Evolutionary conservation across 768 basidiomycete species (phyloP), one percentile per base, ranked within the genome.

Genomic region (Plicaturopsis crispa): DNA sequence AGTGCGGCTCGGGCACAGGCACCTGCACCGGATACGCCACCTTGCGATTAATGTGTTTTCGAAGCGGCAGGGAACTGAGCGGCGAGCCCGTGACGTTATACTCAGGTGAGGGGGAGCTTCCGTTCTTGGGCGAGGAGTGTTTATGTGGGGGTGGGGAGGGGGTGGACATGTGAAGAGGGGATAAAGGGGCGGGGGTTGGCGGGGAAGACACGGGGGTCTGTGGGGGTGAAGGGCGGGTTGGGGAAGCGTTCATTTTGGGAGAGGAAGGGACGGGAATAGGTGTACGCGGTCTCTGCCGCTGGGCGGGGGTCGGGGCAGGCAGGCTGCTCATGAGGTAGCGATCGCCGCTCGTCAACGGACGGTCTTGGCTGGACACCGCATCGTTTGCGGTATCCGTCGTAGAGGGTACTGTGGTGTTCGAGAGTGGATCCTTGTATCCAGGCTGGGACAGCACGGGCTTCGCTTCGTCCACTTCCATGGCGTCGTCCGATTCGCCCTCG

Each of bases 1-100:
- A 52, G 31, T 48, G 44, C 43, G 35, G 36, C 41, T 53, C 51
- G 24, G 62, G 51, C 34, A 48, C 49, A 17, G 66, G 59, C 41
- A 55, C 60, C 4, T 55, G 52, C 17, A 49, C 36, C 33, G 76
- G 70, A 5, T 62, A 65, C 33, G 69, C 68, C 20, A 78, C 67
- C 50, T 66, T 73, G 31, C 73, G 69, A 22, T 56, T 54, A 4
- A 67, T 52, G 24, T 46, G 50, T 31, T 44, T 52, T 26, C 55
- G 57, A 20, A 52, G 39, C 33, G 22, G 23, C 21, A n/a, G 6
- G 21, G 20, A 12, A 6, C 21, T 12, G 4, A 44, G 43, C 3
- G 33, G 2, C 14, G 33, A 40, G n/a, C 43, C 38, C 2, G 45
- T 23, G 1, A 35, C 33, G 7, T 38, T 38, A 43, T 17, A 14